Conservation (phyloP, 2,329 filamentous ascomycete species). For the Paradendryphiella salina region DNA sequence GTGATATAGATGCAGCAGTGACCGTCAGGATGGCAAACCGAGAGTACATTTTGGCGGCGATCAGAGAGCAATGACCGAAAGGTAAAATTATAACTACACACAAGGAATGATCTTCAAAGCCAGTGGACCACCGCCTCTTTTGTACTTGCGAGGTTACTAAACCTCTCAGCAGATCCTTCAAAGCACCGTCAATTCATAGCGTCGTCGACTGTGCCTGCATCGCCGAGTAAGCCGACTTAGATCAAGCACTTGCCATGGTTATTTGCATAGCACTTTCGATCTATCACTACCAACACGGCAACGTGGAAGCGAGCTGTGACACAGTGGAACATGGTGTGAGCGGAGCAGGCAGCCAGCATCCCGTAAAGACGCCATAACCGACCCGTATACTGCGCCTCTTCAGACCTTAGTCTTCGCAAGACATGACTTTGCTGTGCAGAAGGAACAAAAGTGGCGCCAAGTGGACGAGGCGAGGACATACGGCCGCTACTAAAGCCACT, state of each 20-base stretch:
- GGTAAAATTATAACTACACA: conserved; percentile 2
- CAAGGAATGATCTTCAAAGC: conserved; percentile 4
- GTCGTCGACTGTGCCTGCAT: conserved; percentile 5
- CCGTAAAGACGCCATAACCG: conserved; percentile 7
- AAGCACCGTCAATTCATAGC: conserved; percentile 13
- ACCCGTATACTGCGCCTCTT: conserved; percentile 20
- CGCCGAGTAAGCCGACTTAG: conserved; percentile 8
- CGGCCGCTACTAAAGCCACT: conserved; percentile 24
- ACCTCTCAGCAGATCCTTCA: conserved; percentile 14
- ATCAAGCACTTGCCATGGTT: conserved; percentile 18
- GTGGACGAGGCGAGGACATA: conserved; percentile 14
- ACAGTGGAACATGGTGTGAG: conserved; percentile 16
- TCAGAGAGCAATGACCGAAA: conserved; percentile 7
- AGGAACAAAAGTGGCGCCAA: conserved; percentile 8
- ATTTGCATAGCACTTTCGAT: conserved; percentile 14
- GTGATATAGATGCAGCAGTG: conserved; percentile 30
- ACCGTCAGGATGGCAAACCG: conserved; percentile 30
- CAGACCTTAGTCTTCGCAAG: not conserved
- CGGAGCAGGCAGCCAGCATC: conserved; percentile 22
- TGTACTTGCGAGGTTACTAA: conserved; percentile 16
- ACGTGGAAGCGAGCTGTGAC: conserved; percentile 24
- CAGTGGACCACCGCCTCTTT: conserved; percentile 25
- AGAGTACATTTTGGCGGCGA: conserved; percentile 25
- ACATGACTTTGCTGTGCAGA: not conserved
- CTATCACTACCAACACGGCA: conserved; percentile 13